Percentiles rank a stretch among this genome's conserved stretches.
These are phyloP conservation scores for Babesia gibsoni DNA, from an alignment of 169 alveolate genomes.

Conservation along the genomic window DNA sequence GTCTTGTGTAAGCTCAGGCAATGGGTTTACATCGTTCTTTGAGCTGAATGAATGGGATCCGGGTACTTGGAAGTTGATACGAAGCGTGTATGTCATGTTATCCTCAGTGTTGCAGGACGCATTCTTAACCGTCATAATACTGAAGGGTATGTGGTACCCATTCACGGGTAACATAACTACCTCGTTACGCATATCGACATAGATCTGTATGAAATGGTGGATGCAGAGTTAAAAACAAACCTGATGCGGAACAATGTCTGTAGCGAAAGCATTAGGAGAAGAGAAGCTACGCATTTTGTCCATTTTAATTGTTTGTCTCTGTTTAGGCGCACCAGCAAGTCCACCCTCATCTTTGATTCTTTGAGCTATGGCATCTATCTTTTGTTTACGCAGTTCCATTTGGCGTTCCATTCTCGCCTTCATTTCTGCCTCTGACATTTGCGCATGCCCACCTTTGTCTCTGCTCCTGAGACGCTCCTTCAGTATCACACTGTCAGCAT, in stretches of 20 bases:
- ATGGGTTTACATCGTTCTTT: constrained; percentile 74
- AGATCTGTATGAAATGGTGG: constrained; percentile 47
- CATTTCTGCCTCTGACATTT: constrained; percentile 66
- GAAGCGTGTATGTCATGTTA: constrained; percentile 79
- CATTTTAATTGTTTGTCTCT: constrained; percentile 78
- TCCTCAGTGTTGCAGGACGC: constrained; percentile 87
- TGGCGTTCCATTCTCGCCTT: constrained; percentile 74
- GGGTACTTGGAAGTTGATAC: constrained; percentile 91
- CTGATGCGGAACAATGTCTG: constrained; percentile 78
- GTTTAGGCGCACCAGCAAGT: constrained; percentile 72
- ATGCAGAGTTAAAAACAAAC: neutral
- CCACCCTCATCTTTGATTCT: constrained; percentile 78
- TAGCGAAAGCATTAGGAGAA: constrained; percentile 79
- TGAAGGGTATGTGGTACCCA: constrained; percentile 86
- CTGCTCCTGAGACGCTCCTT: constrained; percentile 72
- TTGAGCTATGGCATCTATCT: constrained; percentile 81
- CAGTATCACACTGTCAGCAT: constrained; percentile 75
- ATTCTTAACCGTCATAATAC: constrained; percentile 87
- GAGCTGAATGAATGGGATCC: constrained; percentile 81
- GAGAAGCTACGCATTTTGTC: constrained; percentile 81
- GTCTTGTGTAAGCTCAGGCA: constrained; percentile 79
- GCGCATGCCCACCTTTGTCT: constrained; percentile 63
- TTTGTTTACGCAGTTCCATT: constrained; percentile 77
- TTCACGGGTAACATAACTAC: constrained; percentile 86
- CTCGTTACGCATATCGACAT: constrained; percentile 81